Conservation (phyloP, 768 basidiomycete genomes). For the Termitomyces sp. region DNA sequence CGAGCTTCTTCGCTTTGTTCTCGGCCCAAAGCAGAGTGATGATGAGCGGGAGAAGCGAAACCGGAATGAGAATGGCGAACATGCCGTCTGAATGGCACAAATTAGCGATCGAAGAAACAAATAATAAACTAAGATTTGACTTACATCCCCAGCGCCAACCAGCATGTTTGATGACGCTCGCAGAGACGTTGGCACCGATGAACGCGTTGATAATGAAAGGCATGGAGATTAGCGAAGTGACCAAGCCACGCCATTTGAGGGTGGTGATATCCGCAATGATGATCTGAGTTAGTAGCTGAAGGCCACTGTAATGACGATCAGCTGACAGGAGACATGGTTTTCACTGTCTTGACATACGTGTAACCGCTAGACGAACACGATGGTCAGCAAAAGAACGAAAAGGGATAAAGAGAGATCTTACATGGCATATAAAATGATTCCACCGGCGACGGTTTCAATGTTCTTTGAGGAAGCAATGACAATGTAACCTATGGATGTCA, state of each 20-base stretch:
- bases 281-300: conserved; percentile 60
- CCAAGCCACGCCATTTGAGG: conserved; percentile 45
- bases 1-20: conserved; percentile 34
- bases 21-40: conserved; percentile 52
- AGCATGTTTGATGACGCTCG: conserved; percentile 30
- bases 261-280: conserved; percentile 60
- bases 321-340: conserved; percentile 8
- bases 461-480: conserved; percentile 46
- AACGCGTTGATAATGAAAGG: conserved; percentile 62
- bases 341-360: conserved; percentile 33
- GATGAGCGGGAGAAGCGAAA: conserved; percentile 45
- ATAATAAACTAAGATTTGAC: conserved; percentile 18
- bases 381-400: conserved; percentile 13
- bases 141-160: conserved; percentile 70
- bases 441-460: conserved; percentile 40
- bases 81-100: conserved; percentile 35
- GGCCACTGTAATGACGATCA: conserved; percentile 30
- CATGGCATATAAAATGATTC: conserved; percentile 55
- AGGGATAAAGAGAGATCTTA: conserved; percentile 19
- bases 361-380: conserved; percentile 42
- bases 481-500: conserved; percentile 33
- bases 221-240: conserved; percentile 31
- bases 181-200: conserved; percentile 57
- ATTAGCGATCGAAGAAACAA: not conserved
- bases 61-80: conserved; percentile 53